phyloP scores from a whole-genome alignment of 495 filamentous ascomycete species.

The Cercophora scortea region DNA sequence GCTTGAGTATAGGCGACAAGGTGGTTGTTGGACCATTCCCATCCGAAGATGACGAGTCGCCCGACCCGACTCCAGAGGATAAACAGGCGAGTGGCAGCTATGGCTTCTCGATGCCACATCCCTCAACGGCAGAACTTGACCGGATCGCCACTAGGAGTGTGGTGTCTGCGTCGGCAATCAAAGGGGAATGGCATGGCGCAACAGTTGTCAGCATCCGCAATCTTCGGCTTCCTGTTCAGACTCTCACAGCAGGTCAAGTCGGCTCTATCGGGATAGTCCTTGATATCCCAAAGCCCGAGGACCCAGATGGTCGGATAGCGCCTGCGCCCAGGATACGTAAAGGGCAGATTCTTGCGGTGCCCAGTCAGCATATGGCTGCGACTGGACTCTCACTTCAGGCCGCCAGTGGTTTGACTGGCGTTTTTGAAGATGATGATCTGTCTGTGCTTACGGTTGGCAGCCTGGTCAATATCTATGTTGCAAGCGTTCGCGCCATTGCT shows the following conservation, averaged over 20 bases:
- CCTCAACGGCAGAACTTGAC: conserved; percentile 33
- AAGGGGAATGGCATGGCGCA: conserved; percentile 66
- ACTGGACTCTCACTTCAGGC: conserved; percentile 44
- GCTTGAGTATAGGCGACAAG: conserved; percentile 68
- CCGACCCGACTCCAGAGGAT: conserved; percentile 28
- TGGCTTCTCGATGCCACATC: conserved; percentile 34
- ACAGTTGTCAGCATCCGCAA: conserved; percentile 80
- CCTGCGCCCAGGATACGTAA: conserved; percentile 55
- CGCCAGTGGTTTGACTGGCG: conserved; percentile 45
- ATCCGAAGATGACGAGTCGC: conserved; percentile 31
- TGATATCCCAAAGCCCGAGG: conserved; percentile 17
- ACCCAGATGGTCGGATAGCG: neutral
- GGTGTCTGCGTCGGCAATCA: conserved; percentile 37
- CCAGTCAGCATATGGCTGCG: conserved; percentile 41
- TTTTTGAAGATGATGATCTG: conserved; percentile 34
- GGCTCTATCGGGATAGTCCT: conserved; percentile 81
- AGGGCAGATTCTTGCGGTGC: conserved; percentile 70
- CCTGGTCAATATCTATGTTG: conserved; percentile 74
- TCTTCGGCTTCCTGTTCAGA: conserved; percentile 74
- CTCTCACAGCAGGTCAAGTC: conserved; percentile 71
- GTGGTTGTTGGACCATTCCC: conserved; percentile 75
- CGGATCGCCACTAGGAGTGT: conserved; percentile 30
- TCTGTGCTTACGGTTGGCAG: conserved; percentile 35
- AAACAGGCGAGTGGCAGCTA: conserved; percentile 25
- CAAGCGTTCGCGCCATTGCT: conserved; percentile 75